A percentile compares a stretch with the other conserved stretches of the same genome.
Evolutionary conservation across 495 filamentous ascomycete species (phyloP).

Genomic region (Neurospora sp.): DNA sequence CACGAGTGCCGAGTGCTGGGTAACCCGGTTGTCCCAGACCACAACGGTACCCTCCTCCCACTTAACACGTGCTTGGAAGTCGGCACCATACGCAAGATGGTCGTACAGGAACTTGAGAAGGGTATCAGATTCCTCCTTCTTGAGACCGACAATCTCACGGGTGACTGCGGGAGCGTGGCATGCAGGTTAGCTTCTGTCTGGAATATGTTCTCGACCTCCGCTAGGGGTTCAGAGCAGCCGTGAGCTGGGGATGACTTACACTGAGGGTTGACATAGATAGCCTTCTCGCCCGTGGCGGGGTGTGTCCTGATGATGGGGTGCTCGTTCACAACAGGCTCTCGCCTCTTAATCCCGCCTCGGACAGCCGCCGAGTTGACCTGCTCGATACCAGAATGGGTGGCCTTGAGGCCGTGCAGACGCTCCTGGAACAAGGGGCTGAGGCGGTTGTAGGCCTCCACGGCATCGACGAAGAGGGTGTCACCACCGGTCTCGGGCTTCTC

Average conservation of each 20-base stretch:
- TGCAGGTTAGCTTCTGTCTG: constrained; percentile 5
- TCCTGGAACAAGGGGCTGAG: constrained; percentile 60
- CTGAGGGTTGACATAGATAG: constrained; percentile 75
- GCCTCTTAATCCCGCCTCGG: constrained; percentile 52
- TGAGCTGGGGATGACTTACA: constrained; percentile 46
- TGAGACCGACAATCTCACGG: constrained; percentile 60
- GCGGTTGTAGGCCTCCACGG: constrained; percentile 68
- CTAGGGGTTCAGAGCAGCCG: background rate
- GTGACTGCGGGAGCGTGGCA: constrained; percentile 42
- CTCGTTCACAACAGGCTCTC: constrained; percentile 58
- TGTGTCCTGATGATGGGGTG: constrained; percentile 78
- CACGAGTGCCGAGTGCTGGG: constrained; percentile 64
- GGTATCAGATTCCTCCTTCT: constrained; percentile 69
- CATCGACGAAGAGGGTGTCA: constrained; percentile 67
- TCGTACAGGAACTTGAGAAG: constrained; percentile 82
- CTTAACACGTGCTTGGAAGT: constrained; percentile 81
- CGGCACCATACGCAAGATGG: constrained; percentile 69
- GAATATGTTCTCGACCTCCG: background rate
- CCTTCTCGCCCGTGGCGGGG: constrained; percentile 76
- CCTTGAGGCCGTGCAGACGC: constrained; percentile 66
- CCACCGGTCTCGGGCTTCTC: constrained; percentile 68
- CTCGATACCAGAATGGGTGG: constrained; percentile 64
- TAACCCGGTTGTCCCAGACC: constrained; percentile 83
- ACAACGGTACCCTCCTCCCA: constrained; percentile 75
- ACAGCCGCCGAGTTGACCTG: constrained; percentile 50